These are phyloP conservation scores for Candida arabinofermentans DNA, from an alignment of 805 yeast genomes.

Conservation along the genomic window DNA sequence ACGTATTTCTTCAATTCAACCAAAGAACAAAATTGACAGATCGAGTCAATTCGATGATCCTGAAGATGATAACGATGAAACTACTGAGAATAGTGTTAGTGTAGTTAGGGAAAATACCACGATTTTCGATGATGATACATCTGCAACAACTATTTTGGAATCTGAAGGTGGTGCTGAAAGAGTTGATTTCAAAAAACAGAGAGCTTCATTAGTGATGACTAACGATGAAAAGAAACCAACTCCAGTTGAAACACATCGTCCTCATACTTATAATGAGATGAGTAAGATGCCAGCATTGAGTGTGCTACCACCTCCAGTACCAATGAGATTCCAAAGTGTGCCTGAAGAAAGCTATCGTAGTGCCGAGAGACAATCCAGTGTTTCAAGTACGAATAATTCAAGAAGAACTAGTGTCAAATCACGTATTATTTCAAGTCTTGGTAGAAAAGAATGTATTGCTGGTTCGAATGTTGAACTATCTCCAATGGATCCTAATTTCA, in stretches of 20 bases:
- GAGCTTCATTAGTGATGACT: slow-evolving; percentile 3
- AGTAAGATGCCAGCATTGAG: too few relatives aligned
- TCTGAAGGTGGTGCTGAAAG: slow-evolving; percentile 4
- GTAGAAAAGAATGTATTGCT: neutral
- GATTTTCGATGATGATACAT: slow-evolving; percentile 17
- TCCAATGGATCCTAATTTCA: slow-evolving; percentile 25
- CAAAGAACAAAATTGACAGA: slow-evolving; percentile 6
- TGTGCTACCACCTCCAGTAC: neutral
- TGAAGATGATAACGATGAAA: slow-evolving; percentile 8
- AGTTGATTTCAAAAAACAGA: slow-evolving; percentile 6
- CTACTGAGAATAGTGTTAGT: neutral
- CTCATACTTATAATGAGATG: slow-evolving; percentile 1
- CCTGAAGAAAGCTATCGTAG: slow-evolving; percentile 8
- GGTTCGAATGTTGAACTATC: slow-evolving; percentile 17
- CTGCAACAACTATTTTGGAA: slow-evolving; percentile 6
- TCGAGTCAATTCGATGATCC: slow-evolving; percentile 28
- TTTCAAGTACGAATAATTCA: neutral
- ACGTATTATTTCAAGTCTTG: slow-evolving; percentile 5
- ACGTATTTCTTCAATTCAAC: slow-evolving; percentile 1
- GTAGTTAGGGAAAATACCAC: slow-evolving; percentile 14
- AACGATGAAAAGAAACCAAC: neutral
- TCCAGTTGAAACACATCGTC: neutral
- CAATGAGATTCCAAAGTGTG: slow-evolving; percentile 4
- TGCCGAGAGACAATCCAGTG: neutral
- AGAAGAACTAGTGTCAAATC: slow-evolving; percentile 5